A percentile compares a stretch with the other conserved stretches of the same genome.
Conservation (phyloP, 1,284 basidiomycete species). For the Agaricales sp. region DNA sequence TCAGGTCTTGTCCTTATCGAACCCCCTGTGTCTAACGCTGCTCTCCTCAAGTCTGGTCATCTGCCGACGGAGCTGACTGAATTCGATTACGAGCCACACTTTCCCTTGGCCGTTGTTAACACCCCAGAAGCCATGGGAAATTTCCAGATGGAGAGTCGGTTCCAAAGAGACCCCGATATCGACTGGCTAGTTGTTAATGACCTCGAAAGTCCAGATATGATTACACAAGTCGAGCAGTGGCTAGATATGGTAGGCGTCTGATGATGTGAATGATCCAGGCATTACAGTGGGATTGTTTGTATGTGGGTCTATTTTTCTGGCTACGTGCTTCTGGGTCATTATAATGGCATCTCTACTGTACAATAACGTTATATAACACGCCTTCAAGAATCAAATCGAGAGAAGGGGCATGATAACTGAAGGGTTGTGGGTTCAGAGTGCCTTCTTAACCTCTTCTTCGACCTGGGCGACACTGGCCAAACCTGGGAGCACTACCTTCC, state of each 20-base stretch:
- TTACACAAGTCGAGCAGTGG: conserved; percentile 29
- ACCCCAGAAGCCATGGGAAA: conserved; percentile 20
- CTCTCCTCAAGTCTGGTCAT: conserved; percentile 15
- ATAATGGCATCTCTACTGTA: neutral
- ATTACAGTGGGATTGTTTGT: neutral
- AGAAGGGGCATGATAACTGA: neutral
- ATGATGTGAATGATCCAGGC: neutral
- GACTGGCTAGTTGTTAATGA: conserved; percentile 23
- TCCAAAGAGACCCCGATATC: conserved; percentile 26
- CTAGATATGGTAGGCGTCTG: conserved; percentile 35
- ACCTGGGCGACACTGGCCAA: conserved; percentile 36
- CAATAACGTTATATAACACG: neutral
- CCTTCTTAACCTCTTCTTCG: conserved; percentile 31
- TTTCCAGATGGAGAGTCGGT: conserved; percentile 24
- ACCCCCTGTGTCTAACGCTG: conserved; percentile 36
- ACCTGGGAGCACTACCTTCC: conserved; percentile 62
- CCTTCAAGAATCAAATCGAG: neutral
- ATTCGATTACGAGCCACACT: conserved; percentile 54
- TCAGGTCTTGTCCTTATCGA: conserved; percentile 49
- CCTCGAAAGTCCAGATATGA: conserved; percentile 21
- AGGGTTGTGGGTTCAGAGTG: conserved; percentile 9
- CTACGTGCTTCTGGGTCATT: neutral
- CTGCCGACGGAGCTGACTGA: conserved; percentile 33
- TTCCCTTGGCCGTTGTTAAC: conserved; percentile 49
- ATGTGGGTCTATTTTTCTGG: neutral